Evolutionary conservation across 169 alveolate species (phyloP).

Genomic region (Plasmodium ovale): DNA sequence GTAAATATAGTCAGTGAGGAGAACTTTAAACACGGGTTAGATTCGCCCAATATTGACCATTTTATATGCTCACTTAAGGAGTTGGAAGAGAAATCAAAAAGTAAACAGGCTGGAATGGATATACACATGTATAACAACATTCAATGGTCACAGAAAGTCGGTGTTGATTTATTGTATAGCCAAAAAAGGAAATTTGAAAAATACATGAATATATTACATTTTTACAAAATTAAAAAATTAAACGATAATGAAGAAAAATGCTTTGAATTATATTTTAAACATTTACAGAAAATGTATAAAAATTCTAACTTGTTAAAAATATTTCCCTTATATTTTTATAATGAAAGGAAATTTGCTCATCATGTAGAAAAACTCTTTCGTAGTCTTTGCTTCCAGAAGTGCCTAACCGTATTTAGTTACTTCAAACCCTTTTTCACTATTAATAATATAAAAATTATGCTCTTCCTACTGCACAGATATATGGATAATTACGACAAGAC

Average conservation of each 20-base stretch:
- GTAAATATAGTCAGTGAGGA: constrained; percentile 11
- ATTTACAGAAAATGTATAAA: constrained; percentile 44
- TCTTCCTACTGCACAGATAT: constrained; percentile 53
- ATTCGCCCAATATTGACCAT: not conserved
- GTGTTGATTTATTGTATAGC: constrained; percentile 31
- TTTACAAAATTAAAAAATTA: constrained; percentile 56
- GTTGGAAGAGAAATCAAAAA: not conserved
- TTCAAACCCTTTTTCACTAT: constrained; percentile 32
- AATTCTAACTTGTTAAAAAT: constrained; percentile 58
- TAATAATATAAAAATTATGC: constrained; percentile 60
- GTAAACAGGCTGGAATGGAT: not conserved
- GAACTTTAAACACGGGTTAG: constrained; percentile 20
- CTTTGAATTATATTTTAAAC: constrained; percentile 48
- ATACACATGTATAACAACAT: constrained; percentile 9
- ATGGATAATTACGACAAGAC: constrained; percentile 33
- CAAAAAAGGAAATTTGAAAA: constrained; percentile 54
- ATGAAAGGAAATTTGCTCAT: constrained; percentile 35
- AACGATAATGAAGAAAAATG: constrained; percentile 51
- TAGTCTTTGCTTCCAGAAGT: constrained; percentile 60
- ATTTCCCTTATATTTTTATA: constrained; percentile 67
- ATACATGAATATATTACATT: constrained; percentile 42
- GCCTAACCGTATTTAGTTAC: constrained; percentile 51
- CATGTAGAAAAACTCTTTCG: constrained; percentile 61
- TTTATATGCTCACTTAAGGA: constrained; percentile 18
- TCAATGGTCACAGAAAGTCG: constrained; percentile 43